phyloP scores from a whole-genome alignment of 768 basidiomycete genomes.

The Psilocybe sp. region DNA sequence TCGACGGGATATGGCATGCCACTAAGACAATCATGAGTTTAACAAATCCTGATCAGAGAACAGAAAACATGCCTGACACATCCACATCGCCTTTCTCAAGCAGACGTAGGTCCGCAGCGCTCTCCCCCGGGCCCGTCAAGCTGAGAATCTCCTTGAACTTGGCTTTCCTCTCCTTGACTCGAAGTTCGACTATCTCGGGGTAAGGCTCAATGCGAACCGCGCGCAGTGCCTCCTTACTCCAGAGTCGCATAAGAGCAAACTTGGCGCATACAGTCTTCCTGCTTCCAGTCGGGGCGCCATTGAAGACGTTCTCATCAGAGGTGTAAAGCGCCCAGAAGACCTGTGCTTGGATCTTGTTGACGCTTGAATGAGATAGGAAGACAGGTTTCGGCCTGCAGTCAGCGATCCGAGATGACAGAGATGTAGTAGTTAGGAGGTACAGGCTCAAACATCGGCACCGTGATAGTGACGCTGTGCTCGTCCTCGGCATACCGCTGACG shows the following conservation, averaged over 20 bases:
- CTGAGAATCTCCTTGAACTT: constrained; percentile 97
- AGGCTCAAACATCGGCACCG: constrained; percentile 95
- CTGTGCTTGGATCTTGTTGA: constrained; percentile 99
- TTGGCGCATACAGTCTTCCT: constrained; percentile 98
- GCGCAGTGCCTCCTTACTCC: constrained; percentile 84
- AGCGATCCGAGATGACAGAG: too few relatives aligned
- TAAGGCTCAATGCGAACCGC: constrained; percentile 96
- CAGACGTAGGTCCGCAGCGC: constrained; percentile 83
- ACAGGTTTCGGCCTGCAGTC: constrained; percentile 93
- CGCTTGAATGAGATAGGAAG: constrained; percentile 97
- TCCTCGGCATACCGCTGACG: constrained; percentile 90
- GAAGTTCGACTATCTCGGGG: constrained; percentile 92
- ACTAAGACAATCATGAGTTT: constrained; percentile 50
- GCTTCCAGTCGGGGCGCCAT: constrained; percentile 94
- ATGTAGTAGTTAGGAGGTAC: constrained; percentile 99
- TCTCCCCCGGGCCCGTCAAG: constrained; percentile 92
- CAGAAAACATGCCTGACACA: constrained; percentile 71
- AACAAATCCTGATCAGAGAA: constrained; percentile 1
- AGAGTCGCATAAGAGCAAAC: constrained; percentile 90
- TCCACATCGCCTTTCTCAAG: constrained; percentile 91
- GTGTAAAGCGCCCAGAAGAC: constrained; percentile 98
- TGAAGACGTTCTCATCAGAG: constrained; percentile 93
- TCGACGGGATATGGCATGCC: constrained; percentile 92
- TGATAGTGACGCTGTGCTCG: constrained; percentile 92
- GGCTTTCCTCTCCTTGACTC: constrained; percentile 83